Base-by-base conservation (phyloP, 2,329 filamentous ascomycete species). In the Apiospora saccharicola region DNA sequence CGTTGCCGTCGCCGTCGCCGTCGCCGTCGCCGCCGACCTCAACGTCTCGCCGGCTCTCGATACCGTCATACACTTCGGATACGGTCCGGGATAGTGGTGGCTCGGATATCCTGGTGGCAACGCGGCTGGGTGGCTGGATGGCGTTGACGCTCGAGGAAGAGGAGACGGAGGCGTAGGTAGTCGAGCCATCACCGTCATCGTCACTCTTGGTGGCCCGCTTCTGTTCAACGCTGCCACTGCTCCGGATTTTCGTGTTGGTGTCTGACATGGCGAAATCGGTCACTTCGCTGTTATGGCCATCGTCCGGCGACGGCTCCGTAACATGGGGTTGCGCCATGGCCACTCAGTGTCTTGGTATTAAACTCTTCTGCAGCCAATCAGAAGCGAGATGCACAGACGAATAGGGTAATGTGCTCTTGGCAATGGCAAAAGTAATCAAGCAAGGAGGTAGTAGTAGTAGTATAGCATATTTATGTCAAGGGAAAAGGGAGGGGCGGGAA, bases 31-130 rank as follows among this genome's bases (percentile, higher is more conserved):
- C 67, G 68, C 78, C 81, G 7, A 82, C 75, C 73, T 85, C 82
- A 6, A 79, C 74, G 51, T 83, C 83, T 7, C 81, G 77, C 51
- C 80, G 79, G 57, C 80, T 82, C 68, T 77, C 77, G 71, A 85
- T 82, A 44, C 82, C 83, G 74, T 85, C 83, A 41, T 81, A 79
- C 10, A 84, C 78, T 69, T 85, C 82, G 0, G 83, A 83, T 8
- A 84, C 77, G 41, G 79, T 81, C 68, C 79, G 78, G 4, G 82
- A 81, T 4, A 82, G 73, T 24, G 73, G 37, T 19, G 73, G 37
- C 24, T 74, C 76, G 34, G 74, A 34, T 19, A 61, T 37, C 43
- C 44, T 46, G 19, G 72, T 70, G 30, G 24, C 24, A 34, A 61
- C 12, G 16, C 37, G 34, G 19, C 16, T 49, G 26, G 41, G 43